Conservation (phyloP, 805 yeast genomes). For the Nakazawaea holstii region DNA sequence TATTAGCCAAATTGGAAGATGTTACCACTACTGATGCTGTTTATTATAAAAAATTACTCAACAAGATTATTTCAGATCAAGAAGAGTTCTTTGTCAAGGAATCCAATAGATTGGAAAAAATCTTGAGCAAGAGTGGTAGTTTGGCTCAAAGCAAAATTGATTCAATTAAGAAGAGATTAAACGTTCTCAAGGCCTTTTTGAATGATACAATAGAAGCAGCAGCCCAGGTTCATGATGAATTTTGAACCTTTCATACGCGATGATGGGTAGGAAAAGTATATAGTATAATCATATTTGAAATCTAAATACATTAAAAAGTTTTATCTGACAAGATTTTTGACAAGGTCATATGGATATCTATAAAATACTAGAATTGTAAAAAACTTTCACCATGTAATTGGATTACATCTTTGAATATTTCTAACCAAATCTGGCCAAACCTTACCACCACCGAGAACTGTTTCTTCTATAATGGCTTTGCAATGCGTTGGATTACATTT, state of each 20-base stretch:
- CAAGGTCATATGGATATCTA: not conserved
- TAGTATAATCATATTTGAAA: no score
- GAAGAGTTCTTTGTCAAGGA: constrained; percentile 39
- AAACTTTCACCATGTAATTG: constrained; percentile 44
- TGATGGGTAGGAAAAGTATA: no score
- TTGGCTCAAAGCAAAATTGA: constrained; percentile 41
- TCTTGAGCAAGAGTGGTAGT: constrained; percentile 31
- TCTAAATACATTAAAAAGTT: constrained; percentile 13
- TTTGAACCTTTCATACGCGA: constrained; percentile 15
- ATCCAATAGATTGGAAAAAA: constrained; percentile 35
- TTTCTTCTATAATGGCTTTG: constrained; percentile 67
- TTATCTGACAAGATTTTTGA: no score
- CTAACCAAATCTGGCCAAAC: constrained; percentile 72
- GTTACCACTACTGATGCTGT: constrained; percentile 24
- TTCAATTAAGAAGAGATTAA: constrained; percentile 43
- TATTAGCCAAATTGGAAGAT: constrained; percentile 31
- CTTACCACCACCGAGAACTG: constrained; percentile 60
- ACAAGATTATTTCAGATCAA: constrained; percentile 40
- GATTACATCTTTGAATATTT: constrained; percentile 45
- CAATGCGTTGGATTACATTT: constrained; percentile 76
- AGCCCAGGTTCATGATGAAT: constrained; percentile 16
- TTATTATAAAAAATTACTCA: constrained; percentile 45
- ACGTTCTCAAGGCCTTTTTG: constrained; percentile 36
- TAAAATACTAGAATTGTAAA: not conserved
- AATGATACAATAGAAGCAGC: constrained; percentile 2